Evolutionary conservation across 352 stramenopile genomes (phyloP), one percentile per base, ranked within the genome.

Genomic region (Globisporangium nodosum): DNA sequence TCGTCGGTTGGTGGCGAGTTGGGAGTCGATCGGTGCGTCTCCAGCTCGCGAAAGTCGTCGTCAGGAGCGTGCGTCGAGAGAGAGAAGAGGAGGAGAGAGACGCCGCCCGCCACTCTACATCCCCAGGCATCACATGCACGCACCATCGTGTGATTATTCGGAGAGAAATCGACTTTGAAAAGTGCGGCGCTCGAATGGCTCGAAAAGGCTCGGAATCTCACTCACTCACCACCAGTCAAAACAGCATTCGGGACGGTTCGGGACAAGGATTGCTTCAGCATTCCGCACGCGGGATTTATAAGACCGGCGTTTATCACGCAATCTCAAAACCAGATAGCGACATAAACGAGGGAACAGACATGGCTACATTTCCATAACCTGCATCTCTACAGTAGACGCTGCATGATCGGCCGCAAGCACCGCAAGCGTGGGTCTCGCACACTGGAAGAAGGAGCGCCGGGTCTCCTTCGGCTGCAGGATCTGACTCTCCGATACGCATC

Each of bases 121-220:
- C 43, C 3, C 42, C 18, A 48, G 42, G 24, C 24, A 12, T 11
- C 16, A 24, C 5, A 16, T 16, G 35, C 16, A 49, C 43, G 43
- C 43, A 49, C 43, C 43, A 49, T 49, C 43, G 43, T 49, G 43
- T 49, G 71, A 82, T 81, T 78, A 74, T 78, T 63, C 61, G 72
- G 71, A 85, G 75, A 85, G 73, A 85, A 85, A 82, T 82, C 75
- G 75, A 85, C 75, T 85, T 85, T 85, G 73, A 80, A 75, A 82
- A 85, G 73, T 82, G 73, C 71, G 68, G 33, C 46, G 56, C 45
- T 24, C 80, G 70, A 81, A 82, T 85, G 74, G 74, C 73, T 64
- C 47, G 63, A 84, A 71, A 61, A 67, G 66, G 43, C 52, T 42
- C 64, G 70, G 61, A 62, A 46, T 40, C 18, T 49, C 43, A 24